Evolutionary conservation across 495 filamentous ascomycete genomes (phyloP), one percentile per base, ranked within the genome.

Genomic region (Talaromyces ruber): DNA sequence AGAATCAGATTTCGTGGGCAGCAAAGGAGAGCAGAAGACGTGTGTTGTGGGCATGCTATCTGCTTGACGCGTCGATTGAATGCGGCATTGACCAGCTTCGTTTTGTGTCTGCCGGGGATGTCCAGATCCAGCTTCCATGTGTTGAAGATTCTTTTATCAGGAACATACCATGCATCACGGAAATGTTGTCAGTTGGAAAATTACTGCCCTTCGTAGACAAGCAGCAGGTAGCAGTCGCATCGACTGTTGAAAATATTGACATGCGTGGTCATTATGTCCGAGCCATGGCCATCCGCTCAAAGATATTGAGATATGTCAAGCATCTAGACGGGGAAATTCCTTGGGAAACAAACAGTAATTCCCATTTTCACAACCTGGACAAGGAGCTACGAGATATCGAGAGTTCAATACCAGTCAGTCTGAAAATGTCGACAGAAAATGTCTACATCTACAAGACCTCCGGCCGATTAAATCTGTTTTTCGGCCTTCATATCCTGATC

Each of bases 401-500:
- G 26, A 57, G 8, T 30, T 57, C 54, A 18, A 57, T 57, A 29
- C 26, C 54, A 11, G 54, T n/a, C 16, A 57, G 26, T 9, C 25
- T 57, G n/a, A 57, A 21, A 34, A 57, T 57, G 54, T 57, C 54
- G 16, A 26, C 54, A 4, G 54, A 57, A 57, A 57, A 57, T 32
- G 18, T 57, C 54, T 57, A 57, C 54, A 57, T 57, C 28, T 57
- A 57, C 54, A 57, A 57, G n/a, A 30, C 54, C n/a, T 57, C 54
- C 26, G 54, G 54, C 28, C 54, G 54, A 26, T 32, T 57, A 21
- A 57, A 57, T 32, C 54, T 57, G 6, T 57, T 57, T 16, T 57
- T 57, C 26, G 54, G 54, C 7, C 54, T 57, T 8, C 54, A 57
- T 34, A 57, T 57, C 12, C 54, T 57, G 2, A 34, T 57, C 21